A percentile compares a stretch with the other conserved stretches of the same genome.
These are phyloP conservation scores for Steccherinum ochraceum DNA, from an alignment of 768 basidiomycete species.

Conservation along the genomic window DNA sequence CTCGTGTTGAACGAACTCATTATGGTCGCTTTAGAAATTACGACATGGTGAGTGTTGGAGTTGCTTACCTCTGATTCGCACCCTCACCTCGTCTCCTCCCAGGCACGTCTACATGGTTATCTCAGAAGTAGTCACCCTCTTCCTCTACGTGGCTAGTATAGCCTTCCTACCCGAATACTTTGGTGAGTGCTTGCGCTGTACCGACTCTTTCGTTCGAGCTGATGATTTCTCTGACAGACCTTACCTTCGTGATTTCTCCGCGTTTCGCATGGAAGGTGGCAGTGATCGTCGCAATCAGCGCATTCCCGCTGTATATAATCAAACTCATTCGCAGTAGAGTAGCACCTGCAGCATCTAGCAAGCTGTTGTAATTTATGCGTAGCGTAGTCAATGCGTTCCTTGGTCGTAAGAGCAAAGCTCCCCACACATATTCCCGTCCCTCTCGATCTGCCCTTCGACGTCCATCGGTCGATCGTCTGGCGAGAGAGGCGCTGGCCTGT, in stretches of 20 bases:
- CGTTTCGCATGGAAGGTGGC: constrained; percentile 94
- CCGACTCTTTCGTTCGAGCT: constrained; percentile 3
- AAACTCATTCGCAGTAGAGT: constrained; percentile 82
- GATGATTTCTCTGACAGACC: constrained; percentile 45
- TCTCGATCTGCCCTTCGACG: no score
- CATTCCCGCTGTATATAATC: constrained; percentile 86
- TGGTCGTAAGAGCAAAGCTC: no score
- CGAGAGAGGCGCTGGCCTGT: no score
- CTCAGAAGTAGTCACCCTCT: constrained; percentile 82
- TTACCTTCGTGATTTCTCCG: constrained; percentile 83
- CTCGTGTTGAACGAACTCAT: constrained; percentile 95
- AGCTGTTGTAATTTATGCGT: constrained; percentile 56
- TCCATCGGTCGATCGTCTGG: no score
- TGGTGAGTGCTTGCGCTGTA: constrained; percentile 47
- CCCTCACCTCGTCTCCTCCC: background rate
- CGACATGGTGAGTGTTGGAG: constrained; percentile 66
- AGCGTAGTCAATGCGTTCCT: background rate
- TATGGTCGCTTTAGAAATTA: constrained; percentile 98
- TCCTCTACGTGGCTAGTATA: constrained; percentile 87
- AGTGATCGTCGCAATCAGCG: constrained; percentile 91
- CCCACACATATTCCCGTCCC: no score
- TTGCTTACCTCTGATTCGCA: no score
- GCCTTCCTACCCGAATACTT: constrained; percentile 95
- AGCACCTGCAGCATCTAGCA: constrained; percentile 91
- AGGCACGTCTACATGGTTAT: constrained; percentile 97